Base-by-base conservation (phyloP, 2,329 filamentous ascomycete genomes). In the Botrytis byssoidea region DNA sequence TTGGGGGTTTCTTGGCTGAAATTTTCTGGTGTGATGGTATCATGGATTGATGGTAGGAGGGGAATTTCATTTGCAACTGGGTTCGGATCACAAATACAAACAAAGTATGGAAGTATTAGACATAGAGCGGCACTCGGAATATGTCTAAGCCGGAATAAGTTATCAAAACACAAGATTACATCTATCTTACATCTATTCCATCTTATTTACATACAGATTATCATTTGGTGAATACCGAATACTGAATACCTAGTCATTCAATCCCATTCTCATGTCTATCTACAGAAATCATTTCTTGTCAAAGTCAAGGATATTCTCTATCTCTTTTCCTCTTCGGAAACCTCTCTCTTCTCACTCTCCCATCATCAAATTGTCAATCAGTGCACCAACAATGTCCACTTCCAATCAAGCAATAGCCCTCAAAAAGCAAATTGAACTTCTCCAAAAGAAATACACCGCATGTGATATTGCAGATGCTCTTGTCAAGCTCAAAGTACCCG, bases 381-480 rank as follows among this genome's bases (percentile, higher is more conserved):
- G 42, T 55, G 48, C 48, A 55, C 48, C 25, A 57, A 32, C 51
- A 46, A 72, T 72, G 64, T 69, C 71, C 14, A 69, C 64, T n/a
- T 69, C 55, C 25, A 12, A 29, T 32, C 48, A 68, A 35, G 18
- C 12, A 25, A 60, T n/a, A 12, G 35, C 14, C 32, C 48, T 51
- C 35, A 29, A 71, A 42, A 55, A 69, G 42, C 77, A 77, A 61
- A 72, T 78, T 35, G 61, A 75, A 25, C 32, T 59, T n/a, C 75
- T 82, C 7, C 61, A 72, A 71, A 77, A 81, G 55, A 40, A 72
- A 48, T 86, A 85, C 77, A 83, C 82, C 29, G 84, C 85, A 55
- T 87, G 85, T 80, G 85, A 93, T 85, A 84, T 93, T 74, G 92
- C 92, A 18, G 92, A 94, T 81, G 91, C 91, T 9, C 86, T 94